phyloP scores from a whole-genome alignment of 148 eudicot species.

The Persicaria maculosa region DNA sequence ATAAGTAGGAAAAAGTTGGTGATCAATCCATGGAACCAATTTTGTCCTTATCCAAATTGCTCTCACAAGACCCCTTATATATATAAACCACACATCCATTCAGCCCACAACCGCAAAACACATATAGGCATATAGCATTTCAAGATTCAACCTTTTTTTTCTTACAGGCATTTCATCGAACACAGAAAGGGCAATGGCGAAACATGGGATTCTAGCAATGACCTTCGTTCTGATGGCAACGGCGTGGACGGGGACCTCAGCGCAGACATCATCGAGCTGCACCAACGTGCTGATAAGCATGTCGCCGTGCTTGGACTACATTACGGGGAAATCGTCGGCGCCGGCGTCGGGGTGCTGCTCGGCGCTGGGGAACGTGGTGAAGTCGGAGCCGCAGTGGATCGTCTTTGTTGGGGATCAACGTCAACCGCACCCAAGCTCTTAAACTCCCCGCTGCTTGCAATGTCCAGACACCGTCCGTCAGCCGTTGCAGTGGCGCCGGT shows the following conservation, averaged over 20 bases:
- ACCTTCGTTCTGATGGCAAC: background rate
- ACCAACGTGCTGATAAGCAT: conserved; percentile 24
- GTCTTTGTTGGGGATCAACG: conserved; percentile 28
- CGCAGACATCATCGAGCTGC: conserved; percentile 12
- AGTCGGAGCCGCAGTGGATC: conserved; percentile 27
- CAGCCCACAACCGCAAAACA: background rate
- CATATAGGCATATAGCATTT: background rate
- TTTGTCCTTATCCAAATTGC: too few relatives aligned
- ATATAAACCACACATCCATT: background rate
- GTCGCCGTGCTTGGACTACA: conserved; percentile 36
- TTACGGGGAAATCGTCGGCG: conserved; percentile 27
- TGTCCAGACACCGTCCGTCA: conserved; percentile 10
- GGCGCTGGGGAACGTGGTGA: conserved; percentile 25
- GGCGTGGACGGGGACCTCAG: background rate
- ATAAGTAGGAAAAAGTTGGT: too few relatives aligned
- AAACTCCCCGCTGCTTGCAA: conserved; percentile 18
- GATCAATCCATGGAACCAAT: too few relatives aligned
- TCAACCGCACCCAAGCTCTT: conserved; percentile 14
- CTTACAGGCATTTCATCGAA: conserved; percentile 1
- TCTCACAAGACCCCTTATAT: too few relatives aligned
- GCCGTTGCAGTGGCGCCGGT: conserved; percentile 13
- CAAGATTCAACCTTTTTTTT: background rate
- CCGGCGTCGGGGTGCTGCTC: conserved; percentile 32
- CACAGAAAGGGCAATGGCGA: background rate
- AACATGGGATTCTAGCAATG: background rate